phyloP scores from a whole-genome alignment of 176 grass and related monocot species.

The Oryza meyeriana region DNA sequence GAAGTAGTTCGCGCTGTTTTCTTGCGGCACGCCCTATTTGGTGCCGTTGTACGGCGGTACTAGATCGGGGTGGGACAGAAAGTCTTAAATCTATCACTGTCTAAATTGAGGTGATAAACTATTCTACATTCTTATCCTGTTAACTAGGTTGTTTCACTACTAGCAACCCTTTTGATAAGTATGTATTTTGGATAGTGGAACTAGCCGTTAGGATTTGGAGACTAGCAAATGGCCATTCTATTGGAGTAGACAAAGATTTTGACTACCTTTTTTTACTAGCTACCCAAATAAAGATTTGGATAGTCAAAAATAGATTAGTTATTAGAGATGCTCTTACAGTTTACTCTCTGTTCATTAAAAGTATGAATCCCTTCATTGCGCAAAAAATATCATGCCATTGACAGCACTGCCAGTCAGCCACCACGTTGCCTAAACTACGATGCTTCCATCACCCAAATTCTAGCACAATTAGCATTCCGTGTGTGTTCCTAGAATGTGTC shows the following conservation, averaged over 20 bases:
- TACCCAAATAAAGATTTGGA: too few species aligned
- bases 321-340: neutral
- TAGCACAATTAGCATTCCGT: neutral
- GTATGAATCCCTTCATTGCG: neutral
- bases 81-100: slow-evolving; percentile 86
- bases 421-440: neutral
- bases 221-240: too few species aligned
- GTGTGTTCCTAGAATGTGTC: neutral
- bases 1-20: too few species aligned
- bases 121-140: slow-evolving; percentile 18
- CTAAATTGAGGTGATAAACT: slow-evolving; percentile 77
- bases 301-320: too few species aligned
- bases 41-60: too few species aligned
- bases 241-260: too few species aligned
- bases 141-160: slow-evolving; percentile 23
- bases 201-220: too few species aligned
- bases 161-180: slow-evolving; percentile 11
- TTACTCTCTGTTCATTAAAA: neutral
- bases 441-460: neutral
- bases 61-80: too few species aligned
- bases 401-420: neutral
- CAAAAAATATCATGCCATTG: neutral
- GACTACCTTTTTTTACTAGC: too few species aligned
- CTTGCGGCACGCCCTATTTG: too few species aligned
- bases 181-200: neutral